Evolutionary conservation across 805 yeast species (phyloP).

Genomic region (Ogataea zsoltii): DNA sequence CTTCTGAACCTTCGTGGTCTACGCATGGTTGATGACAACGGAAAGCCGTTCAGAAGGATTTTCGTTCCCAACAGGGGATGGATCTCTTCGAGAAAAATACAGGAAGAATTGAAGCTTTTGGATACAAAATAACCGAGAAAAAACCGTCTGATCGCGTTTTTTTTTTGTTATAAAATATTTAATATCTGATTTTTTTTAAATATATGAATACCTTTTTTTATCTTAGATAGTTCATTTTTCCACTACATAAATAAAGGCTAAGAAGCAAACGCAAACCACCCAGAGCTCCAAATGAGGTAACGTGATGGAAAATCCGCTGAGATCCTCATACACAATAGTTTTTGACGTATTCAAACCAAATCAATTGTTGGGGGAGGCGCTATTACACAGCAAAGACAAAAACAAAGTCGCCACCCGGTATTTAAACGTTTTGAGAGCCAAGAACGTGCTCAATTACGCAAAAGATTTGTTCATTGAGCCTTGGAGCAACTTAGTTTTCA

Average conservation of each 20-base stretch:
- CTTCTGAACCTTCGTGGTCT: constrained; percentile 2
- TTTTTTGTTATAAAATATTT: not conserved
- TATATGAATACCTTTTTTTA: not conserved
- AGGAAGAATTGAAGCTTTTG: constrained; percentile 16
- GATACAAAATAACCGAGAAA: not conserved
- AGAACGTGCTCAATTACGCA: constrained; percentile 18
- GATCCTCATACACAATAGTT: constrained; percentile 26
- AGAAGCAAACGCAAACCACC: too few species aligned
- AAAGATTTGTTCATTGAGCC: constrained; percentile 24
- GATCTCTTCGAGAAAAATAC: constrained; percentile 33
- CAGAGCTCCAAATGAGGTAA: too few species aligned
- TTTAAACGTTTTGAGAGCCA: constrained; percentile 18
- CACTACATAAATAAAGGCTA: too few species aligned
- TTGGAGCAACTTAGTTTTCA: constrained; percentile 26
- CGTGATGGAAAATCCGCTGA: constrained; percentile 12
- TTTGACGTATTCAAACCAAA: constrained; percentile 31
- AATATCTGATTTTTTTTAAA: not conserved
- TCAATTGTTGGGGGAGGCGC: constrained; percentile 23
- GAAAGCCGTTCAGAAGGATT: constrained; percentile 43
- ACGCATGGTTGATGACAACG: constrained; percentile 35
- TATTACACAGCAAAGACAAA: constrained; percentile 11
- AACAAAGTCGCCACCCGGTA: constrained; percentile 20
- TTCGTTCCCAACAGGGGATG: constrained; percentile 54
- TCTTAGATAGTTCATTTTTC: not conserved
- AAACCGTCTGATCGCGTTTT: not conserved